Percentiles rank a stretch among this genome's conserved stretches.
Evolutionary conservation across 768 basidiomycete species (phyloP).

Genomic region (Sarcodon sp.): DNA sequence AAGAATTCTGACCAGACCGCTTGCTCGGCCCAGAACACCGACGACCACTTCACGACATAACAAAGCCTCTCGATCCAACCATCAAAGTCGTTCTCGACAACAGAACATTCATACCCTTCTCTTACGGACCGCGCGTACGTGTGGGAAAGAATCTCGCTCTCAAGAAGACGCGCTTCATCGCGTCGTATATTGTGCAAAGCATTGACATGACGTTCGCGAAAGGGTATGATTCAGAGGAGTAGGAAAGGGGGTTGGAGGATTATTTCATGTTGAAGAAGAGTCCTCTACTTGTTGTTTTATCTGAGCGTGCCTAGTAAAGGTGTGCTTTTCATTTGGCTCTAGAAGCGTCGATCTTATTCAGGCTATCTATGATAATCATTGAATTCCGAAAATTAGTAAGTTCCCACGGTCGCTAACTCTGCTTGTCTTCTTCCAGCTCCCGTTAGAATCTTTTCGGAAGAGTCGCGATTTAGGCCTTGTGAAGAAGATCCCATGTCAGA

Average conservation of each 20-base stretch:
- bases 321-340: too few species aligned
- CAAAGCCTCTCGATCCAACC: not conserved
- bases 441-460: too few species aligned
- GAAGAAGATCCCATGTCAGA: too few species aligned
- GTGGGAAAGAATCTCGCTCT: conserved; percentile 30
- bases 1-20: conserved; percentile 27
- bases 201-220: conserved; percentile 27
- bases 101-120: conserved; percentile 31
- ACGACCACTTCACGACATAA: conserved; percentile 2
- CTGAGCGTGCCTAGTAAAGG: not conserved
- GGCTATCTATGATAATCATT: too few species aligned
- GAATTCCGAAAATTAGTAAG: too few species aligned
- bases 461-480: too few species aligned
- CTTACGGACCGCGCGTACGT: conserved; percentile 29
- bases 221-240: conserved; percentile 20
- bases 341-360: too few species aligned
- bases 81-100: conserved; percentile 13
- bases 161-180: conserved; percentile 26
- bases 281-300: conserved; percentile 1
- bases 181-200: conserved; percentile 23
- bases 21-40: conserved; percentile 17
- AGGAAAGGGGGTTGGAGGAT: conserved; percentile 9
- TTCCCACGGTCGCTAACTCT: too few species aligned
- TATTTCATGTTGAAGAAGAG: conserved; percentile 1
- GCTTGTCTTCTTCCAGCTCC: too few species aligned